Percentiles rank a stretch among this genome's conserved stretches.
phyloP scores from a whole-genome alignment of 176 grass and related monocot species.

The Zea mays region Zm-B73-REFERENCE-NAM-5.0 NC_050096.1:208915001-208915500 shows the following conservation, averaged over 20 bases:
- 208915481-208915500: constrained; percentile 11
- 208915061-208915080: too few species aligned
- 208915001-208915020: too few species aligned
- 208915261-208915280: not conserved
- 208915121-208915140: too few species aligned
- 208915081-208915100: too few species aligned
- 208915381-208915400: constrained; percentile 18
- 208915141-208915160: too few species aligned
- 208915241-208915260: constrained; percentile 1
- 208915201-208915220: not conserved
- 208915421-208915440: not conserved
- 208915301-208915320: constrained; percentile 1
- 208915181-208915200: too few species aligned
- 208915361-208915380: not conserved
- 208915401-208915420: constrained; percentile 9
- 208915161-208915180: too few species aligned
- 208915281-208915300: not conserved
- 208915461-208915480: constrained; percentile 6
- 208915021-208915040: too few species aligned
- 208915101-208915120: too few species aligned
- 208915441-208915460: not conserved
- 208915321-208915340: not conserved
- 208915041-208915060: too few species aligned
- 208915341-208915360: not conserved
- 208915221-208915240: not conserved